Base-by-base conservation (phyloP, 202 grass and related monocot species). In the Miscanthus sacchariflorus region DNA sequence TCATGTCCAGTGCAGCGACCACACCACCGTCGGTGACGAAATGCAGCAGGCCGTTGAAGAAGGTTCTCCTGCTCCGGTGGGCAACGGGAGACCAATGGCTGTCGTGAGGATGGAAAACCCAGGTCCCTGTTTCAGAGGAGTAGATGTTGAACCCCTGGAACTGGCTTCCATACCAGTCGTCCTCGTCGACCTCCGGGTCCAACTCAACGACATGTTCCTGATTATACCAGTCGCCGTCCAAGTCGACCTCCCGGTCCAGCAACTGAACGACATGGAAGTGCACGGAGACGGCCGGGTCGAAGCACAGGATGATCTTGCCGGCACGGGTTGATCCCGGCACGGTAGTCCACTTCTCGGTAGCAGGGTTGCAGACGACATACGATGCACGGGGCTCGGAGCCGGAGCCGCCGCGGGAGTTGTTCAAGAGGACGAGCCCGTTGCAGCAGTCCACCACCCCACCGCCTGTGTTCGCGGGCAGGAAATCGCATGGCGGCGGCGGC, bases 361-460 rank as follows among this genome's bases (percentile, higher is more conserved):
- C 18, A 39, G 75, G 75, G 27, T 76, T 76, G 12, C 67, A 80
- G 27, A 80, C 85, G 2, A 86, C 7, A 8, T 49, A 86, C 15
- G 48, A 4, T 3, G 6, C 50, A 2, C 1, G 43, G 12, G n/a
- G 12, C 43, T 48, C 12, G 21, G 40, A 58, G 54, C 7, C 50
- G 48, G 5, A 6, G 50, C 14, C 36, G 43, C 6, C 1, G 42
- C 42, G 0, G 72, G 42, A 74, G 23, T 78, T 78, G 23, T 59
- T 59, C 30, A 81, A 39, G 28, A 87, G 70, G 42, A 87, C 50
- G 27, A 80, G 84, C 12, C 84, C 84, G 10, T 64, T 72, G 84
- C 76, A 86, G 84, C 25, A 72, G 69, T 75, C 72, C 24, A 75
- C 23, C 44, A 45, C 23, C 13, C 44, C 13, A 4, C 44, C 72